Evolutionary conservation across 2,329 filamentous ascomycete genomes (phyloP), one percentile per base, ranked within the genome.

Genomic region (Cyanodermella asteris): DNA sequence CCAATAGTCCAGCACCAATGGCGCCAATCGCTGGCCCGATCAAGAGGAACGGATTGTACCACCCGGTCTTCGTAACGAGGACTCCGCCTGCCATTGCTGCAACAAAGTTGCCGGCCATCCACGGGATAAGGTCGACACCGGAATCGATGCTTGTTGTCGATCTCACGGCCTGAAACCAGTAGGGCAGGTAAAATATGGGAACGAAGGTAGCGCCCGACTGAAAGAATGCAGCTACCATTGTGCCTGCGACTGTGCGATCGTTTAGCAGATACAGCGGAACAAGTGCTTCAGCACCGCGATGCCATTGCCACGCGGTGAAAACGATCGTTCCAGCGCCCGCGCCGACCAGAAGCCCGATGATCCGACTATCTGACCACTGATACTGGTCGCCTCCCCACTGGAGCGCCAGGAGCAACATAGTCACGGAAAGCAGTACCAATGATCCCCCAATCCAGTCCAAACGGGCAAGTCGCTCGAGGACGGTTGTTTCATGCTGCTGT

Each of bases 111-210:
- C 31, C 26, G 7, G 49, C 36, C 20, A 49, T 36, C 29, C 42
- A 38, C 4, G 48, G 46, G 3, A 51, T 34, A 16, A 41, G 44
- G 42, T 47, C 47, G 25, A 51, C 42, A 8, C 47, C 48, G 0
- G 47, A 50, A 20, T 41, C 42, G 17, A 42, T 38, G 6, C 47
- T 40, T 2, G 36, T 35, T 4, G 36, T 41, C 18, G 35, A 37
- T 25, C 49, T 49, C 36, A 51, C 41, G 8, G 46, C 43, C 24
- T 51, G 48, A 34, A 51, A 51, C 46, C 47, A 52, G 20, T 51
- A 44, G 0, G 57, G 56, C 3, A 60, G 42, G 33, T 59, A 60
- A 35, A 52, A 61, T 4, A 49, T 44, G 15, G 51, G 36, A 16
- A 55, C 37, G 15, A 58, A 45, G 22, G 59, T 45, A 1, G 49